These are phyloP conservation scores for Phytophthora vignae DNA, from an alignment of 352 stramenopile genomes.

Conservation along the genomic window DNA sequence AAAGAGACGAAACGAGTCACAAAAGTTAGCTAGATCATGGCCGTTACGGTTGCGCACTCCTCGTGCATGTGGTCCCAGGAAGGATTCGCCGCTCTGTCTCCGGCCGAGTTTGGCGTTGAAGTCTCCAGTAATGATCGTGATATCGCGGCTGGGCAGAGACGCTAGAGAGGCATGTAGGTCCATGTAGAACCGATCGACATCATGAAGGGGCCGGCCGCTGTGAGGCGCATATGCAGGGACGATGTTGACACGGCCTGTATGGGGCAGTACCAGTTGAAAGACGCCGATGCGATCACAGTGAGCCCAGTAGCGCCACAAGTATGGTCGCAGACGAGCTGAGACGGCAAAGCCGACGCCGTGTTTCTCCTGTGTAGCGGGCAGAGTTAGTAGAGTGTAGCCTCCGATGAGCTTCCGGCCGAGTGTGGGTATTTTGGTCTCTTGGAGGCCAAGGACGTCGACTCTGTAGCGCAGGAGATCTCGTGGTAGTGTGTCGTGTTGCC, in stretches of 20 bases:
- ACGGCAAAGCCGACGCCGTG: background rate
- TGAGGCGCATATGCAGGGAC: background rate
- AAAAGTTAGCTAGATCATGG: background rate
- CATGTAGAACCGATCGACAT: background rate
- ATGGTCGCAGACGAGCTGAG: background rate
- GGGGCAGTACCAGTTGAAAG: background rate
- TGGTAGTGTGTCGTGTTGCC: background rate
- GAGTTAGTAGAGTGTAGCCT: background rate
- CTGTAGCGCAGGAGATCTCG: background rate
- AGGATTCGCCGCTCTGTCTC: background rate
- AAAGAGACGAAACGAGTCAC: background rate
- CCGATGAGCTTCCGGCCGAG: background rate
- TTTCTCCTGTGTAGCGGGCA: background rate
- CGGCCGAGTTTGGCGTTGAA: background rate
- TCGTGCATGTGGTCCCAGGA: background rate
- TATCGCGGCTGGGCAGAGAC: background rate
- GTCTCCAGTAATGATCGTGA: background rate
- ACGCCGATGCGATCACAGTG: background rate
- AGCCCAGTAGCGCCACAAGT: background rate
- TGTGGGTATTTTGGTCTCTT: background rate
- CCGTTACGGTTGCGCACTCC: background rate
- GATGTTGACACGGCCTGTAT: background rate
- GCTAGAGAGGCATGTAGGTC: background rate
- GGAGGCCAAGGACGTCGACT: background rate
- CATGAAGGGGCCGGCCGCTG: background rate